A percentile compares a stretch with the other conserved stretches of the same genome.
Conservation (phyloP, 306 rosid genomes). For the Hippophae tibetana region DNA sequence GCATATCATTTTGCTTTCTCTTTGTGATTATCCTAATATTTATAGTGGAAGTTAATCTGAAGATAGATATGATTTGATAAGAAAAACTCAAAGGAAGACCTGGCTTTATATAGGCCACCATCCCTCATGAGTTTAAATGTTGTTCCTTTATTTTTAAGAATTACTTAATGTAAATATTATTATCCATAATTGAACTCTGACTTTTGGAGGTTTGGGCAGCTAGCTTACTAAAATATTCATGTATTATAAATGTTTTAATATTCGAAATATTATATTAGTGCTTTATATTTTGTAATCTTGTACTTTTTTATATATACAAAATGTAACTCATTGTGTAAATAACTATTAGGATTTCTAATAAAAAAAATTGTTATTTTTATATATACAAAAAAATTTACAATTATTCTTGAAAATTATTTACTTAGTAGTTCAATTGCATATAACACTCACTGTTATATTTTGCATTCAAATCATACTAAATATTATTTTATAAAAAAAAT, state of each 20-base stretch:
- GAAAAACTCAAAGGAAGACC: conserved; percentile 2
- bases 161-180: conserved; percentile 1
- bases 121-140: conserved; percentile 16
- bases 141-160: conserved; percentile 19
- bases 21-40: neutral
- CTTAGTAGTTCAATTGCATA: too few species aligned
- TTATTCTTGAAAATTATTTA: too few species aligned
- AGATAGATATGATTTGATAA: neutral
- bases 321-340: too few species aligned
- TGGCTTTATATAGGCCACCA: conserved; percentile 15
- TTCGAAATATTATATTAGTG: neutral
- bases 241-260: conserved; percentile 1
- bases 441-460: too few species aligned
- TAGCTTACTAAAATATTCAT: neutral
- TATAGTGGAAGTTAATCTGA: neutral
- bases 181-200: conserved; percentile 20
- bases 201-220: conserved; percentile 21
- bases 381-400: too few species aligned
- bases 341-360: too few species aligned
- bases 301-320: too few species aligned
- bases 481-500: too few species aligned
- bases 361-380: too few species aligned
- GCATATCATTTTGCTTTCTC: conserved; percentile 30
- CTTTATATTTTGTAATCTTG: too few species aligned
- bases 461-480: too few species aligned